phyloP scores from a whole-genome alignment of 1,139 yeast genomes.

The Blastobotrys indianensis region DNA sequence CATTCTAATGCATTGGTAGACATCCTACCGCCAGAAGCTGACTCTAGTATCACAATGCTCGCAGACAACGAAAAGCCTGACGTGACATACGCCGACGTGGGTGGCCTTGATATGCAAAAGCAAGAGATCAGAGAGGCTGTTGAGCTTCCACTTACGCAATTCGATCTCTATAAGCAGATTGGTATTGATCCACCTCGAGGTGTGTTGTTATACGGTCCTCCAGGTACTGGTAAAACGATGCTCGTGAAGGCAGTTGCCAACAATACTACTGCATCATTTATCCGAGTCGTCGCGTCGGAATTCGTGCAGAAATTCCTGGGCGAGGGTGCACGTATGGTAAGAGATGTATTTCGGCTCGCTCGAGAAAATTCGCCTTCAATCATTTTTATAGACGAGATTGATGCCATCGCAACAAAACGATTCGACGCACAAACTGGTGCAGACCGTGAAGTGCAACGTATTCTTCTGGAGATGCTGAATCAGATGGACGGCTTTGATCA shows the following conservation, averaged over 20 bases:
- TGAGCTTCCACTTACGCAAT: constrained; percentile 92
- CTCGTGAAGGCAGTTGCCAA: constrained; percentile 98
- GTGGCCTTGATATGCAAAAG: constrained; percentile 98
- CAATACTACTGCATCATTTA: constrained; percentile 89
- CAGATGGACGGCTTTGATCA: constrained; percentile 99
- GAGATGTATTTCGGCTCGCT: constrained; percentile 95
- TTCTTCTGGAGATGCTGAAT: constrained; percentile 86
- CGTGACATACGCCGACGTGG: constrained; percentile 87
- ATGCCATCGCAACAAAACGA: constrained; percentile 98
- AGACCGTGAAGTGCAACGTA: constrained; percentile 98
- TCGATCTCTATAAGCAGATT: constrained; percentile 91
- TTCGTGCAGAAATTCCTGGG: constrained; percentile 97
- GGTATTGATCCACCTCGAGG: constrained; percentile 99
- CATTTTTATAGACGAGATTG: constrained; percentile 96
- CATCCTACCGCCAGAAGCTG: constrained; percentile 97
- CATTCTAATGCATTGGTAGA: constrained; percentile 97
- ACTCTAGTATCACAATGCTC: constrained; percentile 89
- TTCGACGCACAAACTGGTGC: constrained; percentile 99
- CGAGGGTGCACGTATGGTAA: constrained; percentile 99
- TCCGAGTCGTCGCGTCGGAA: constrained; percentile 96
- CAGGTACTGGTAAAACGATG: constrained; percentile 99
- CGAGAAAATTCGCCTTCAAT: constrained; percentile 96
- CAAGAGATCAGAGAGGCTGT: constrained; percentile 99
- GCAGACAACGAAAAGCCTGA: constrained; percentile 88
- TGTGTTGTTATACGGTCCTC: constrained; percentile 94